phyloP scores from a whole-genome alignment of 306 rosid species.

The Rosa rugosa region DNA sequence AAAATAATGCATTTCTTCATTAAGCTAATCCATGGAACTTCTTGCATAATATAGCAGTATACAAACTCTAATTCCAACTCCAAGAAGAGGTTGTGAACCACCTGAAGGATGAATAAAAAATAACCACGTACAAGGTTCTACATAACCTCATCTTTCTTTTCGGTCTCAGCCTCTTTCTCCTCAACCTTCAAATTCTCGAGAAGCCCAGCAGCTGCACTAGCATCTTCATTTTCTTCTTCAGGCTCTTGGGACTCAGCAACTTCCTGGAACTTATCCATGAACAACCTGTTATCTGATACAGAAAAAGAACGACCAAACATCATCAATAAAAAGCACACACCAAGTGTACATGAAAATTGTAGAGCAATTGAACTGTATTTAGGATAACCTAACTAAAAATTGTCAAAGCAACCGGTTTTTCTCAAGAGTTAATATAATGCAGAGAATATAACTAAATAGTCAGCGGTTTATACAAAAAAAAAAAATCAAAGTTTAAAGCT shows the following conservation, averaged over 20 bases:
- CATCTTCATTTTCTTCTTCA: slow-evolving; percentile 56
- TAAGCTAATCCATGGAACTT: too few relatives aligned
- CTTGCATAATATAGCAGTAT: too few relatives aligned
- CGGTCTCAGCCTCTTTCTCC: slow-evolving; percentile 41
- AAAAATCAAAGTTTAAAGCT: background rate
- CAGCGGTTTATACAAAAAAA: background rate
- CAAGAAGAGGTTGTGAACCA: slow-evolving; percentile 55
- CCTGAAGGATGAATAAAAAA: slow-evolving; percentile 36
- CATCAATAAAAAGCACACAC: background rate
- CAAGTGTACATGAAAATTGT: background rate
- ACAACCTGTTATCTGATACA: slow-evolving; percentile 65
- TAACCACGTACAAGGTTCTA: background rate
- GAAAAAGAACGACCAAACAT: background rate
- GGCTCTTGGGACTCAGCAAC: slow-evolving; percentile 76
- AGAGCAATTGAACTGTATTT: background rate
- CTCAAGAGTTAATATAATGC: background rate
- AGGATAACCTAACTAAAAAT: background rate
- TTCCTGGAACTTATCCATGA: slow-evolving; percentile 91
- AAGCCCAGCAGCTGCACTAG: slow-evolving; percentile 69
- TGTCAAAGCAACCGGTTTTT: background rate
- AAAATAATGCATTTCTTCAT: too few relatives aligned
- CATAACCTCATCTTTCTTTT: slow-evolving; percentile 49
- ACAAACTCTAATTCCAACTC: slow-evolving; percentile 20
- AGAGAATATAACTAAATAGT: background rate
- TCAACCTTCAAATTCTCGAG: slow-evolving; percentile 73